A percentile compares a stretch with the other conserved stretches of the same genome.
Evolutionary conservation across 805 yeast genomes (phyloP).

Genomic region (Nakazawaea holstii): DNA sequence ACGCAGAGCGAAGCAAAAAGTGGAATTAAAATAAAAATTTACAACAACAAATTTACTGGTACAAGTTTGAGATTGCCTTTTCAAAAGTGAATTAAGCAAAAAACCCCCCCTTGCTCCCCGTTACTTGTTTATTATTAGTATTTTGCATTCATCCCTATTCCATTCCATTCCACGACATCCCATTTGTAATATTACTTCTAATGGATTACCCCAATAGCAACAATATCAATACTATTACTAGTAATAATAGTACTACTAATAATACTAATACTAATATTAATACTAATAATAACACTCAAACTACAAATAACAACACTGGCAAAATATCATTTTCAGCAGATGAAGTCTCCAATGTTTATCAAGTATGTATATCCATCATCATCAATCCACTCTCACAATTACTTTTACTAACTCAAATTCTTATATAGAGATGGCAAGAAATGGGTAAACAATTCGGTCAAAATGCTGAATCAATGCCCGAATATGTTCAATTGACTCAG

Average conservation of each 20-base stretch:
- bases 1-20: too few species aligned
- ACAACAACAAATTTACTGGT: too few species aligned
- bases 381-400: slow-evolving; percentile 1
- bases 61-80: too few species aligned
- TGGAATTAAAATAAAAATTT: too few species aligned
- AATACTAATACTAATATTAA: not conserved
- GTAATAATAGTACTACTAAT: not conserved
- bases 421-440: slow-evolving; percentile 48
- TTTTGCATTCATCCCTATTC: not conserved
- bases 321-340: slow-evolving; percentile 12
- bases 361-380: slow-evolving; percentile 13
- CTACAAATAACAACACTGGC: not conserved
- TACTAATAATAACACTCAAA: not conserved
- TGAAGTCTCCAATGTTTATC: slow-evolving; percentile 17
- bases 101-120: too few species aligned
- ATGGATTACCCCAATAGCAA: not conserved
- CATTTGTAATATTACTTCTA: not conserved
- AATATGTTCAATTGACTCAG: slow-evolving; percentile 51
- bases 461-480: slow-evolving; percentile 48
- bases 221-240: not conserved
- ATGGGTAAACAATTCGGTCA: slow-evolving; percentile 52
- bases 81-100: too few species aligned
- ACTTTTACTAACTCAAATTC: not conserved
- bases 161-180: not conserved
- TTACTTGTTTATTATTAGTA: too few species aligned